Percentiles rank a stretch among this genome's conserved stretches.
Conservation (phyloP, 1,139 yeast species). For the Saccharomyces hybrid region DNA sequence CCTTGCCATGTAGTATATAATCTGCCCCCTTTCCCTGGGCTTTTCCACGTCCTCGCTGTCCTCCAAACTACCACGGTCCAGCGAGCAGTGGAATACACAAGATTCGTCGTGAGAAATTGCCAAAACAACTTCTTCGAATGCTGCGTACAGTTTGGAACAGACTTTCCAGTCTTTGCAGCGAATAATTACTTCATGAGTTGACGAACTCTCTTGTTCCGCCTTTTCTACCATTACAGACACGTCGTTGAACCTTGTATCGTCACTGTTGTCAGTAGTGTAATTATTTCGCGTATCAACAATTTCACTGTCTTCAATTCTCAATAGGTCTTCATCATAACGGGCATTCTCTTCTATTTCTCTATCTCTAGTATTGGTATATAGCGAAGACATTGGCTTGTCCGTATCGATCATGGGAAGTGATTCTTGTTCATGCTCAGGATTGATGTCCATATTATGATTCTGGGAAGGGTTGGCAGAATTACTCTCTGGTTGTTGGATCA, state of each 20-base stretch:
- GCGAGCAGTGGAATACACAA: constrained; percentile 29
- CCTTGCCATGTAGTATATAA: constrained; percentile 29
- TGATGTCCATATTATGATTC: background rate
- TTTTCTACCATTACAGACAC: constrained; percentile 19
- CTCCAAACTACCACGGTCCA: constrained; percentile 23
- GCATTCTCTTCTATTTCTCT: background rate
- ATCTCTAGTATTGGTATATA: background rate
- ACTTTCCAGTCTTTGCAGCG: constrained; percentile 30
- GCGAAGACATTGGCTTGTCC: background rate
- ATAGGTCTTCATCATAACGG: constrained; percentile 8
- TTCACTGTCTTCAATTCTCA: constrained; percentile 18
- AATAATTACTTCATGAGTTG: constrained; percentile 23
- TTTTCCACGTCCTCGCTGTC: constrained; percentile 15
- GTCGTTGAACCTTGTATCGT: constrained; percentile 8
- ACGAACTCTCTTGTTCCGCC: constrained; percentile 16
- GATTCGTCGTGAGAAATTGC: constrained; percentile 30
- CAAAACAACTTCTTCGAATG: constrained; percentile 28
- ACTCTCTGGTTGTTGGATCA: constrained; percentile 4
- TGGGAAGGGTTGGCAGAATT: background rate
- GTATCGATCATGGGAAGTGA: constrained; percentile 7
- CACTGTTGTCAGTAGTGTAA: constrained; percentile 4
- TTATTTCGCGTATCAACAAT: constrained; percentile 4
- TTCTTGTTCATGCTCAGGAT: constrained; percentile 1
- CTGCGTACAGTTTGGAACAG: constrained; percentile 25
- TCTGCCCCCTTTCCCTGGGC: constrained; percentile 26